Base-by-base conservation (phyloP, 371 early-diverging fungal genomes). In the Actinomucor elegans region DNA sequence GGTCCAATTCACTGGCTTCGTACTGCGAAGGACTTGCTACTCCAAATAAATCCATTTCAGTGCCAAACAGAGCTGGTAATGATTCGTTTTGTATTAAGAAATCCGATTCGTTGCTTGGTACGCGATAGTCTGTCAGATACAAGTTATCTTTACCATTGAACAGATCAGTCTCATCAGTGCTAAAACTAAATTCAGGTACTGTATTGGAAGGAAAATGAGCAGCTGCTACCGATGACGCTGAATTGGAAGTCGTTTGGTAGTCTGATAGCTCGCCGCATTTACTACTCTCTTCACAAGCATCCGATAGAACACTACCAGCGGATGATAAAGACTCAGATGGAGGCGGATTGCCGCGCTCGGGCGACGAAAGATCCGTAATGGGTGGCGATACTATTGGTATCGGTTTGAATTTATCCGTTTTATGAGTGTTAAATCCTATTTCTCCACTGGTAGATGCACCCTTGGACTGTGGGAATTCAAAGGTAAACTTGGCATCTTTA, bases 31-130 rank as follows among this genome's bases (percentile, higher is more conserved):
- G 15, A n/a, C n/a, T 31, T 15, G 28, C 15, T 2, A 28, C 3
- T 3, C 46, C 46, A 32, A 54, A 54, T 15, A 54, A 12, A 46
- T 54, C 46, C 23, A 54, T 54, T 32, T 54, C 55, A 17, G 46
- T 15, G 29, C 55, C 55, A 29, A 54, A 54, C 0, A 54, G 27
- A 1, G 35, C 36, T 21, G 37, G 46, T n/a, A 54, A 17, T 12
- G 55, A 37, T 33, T 52, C 42, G 17, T 17, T 33, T 31, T 38
- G 41, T 3, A 21, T 40, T 12, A 40, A n/a, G 20, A 31, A 50
- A 15, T 50, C 51, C 2, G 24, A 5, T n/a, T 40, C 51, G n/a
- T 17, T 41, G 41, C 23, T 23, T 33, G 23, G n/a, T 3, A 26
- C 28, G 8, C 50, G 33, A 9, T 42, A 41, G 15, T 51, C 42